Evolutionary conservation across 164 flowering plant species (phyloP), one percentile per base, ranked within the genome.

Genomic region (Stephania cephalantha): DNA sequence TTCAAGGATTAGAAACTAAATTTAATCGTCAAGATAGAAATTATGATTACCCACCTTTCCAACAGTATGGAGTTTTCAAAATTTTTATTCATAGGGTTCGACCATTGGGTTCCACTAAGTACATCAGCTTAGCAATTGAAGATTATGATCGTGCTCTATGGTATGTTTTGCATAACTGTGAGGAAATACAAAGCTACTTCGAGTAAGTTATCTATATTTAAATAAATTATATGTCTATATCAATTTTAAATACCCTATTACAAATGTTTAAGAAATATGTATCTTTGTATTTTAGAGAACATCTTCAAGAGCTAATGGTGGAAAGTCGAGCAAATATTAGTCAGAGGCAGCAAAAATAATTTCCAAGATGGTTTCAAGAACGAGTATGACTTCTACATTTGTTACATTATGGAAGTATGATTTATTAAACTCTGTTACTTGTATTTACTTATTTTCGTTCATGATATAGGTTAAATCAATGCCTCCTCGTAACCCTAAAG

Each of bases 1-100:
- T 70, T 5, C 72, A 46, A 44, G 72, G 72, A 46, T 18, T 70
- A 44, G 72, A 70, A 70, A 46, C 72, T 35, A 13, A 48, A 22
- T 70, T 70, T 29, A 70, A 70, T 18, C 17, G 72, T 2, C 25
- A 70, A 44, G 52, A 70, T 18, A 6, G 72, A 4, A 70, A 70
- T 46, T 44, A 13, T 42, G 72, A 70, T 70, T 45, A 46, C 8
- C 46, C 46, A 30, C 11, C 30, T 3, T 13, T 13, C 3, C 13
- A 35, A 68, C 0, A 7, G 2, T 30, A 9, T 10, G 17, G 7
- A 68, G 71, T 45, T 5, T 31, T 35, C 2, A 25, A 25, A 25
- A 25, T 25, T 25, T 25, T 25, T 25, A 25, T 25, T 25, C 25
- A 25, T 25, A 25, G 25, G 25, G 25, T 25, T 25, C 0, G 25